Evolutionary conservation across 805 yeast genomes (phyloP), one percentile per base, ranked within the genome.

Genomic region (Komagataella phaffii): DNA sequence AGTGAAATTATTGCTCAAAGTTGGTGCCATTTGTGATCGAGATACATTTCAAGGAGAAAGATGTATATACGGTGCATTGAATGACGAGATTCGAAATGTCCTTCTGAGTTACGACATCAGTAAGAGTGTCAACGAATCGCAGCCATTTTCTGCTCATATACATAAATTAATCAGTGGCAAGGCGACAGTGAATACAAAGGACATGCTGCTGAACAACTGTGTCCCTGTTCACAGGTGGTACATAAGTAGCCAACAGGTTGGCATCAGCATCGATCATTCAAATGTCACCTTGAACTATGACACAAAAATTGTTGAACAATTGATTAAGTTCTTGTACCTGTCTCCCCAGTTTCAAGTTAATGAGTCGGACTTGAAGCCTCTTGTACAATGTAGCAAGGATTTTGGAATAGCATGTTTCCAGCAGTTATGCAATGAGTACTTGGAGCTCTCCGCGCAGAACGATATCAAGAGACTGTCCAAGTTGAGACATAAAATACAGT

Each of bases 41-140:
- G 91, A 85, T 60, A 81, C 89, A n/a, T 80, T 80, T 59, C 86
- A 85, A 62, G 93, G 95, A 2, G 87, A 83, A 19, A 50, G 85
- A 47, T 85, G 91, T 56, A 72, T 85, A 2, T 85, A 86, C 59
- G 93, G 90, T 2, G 93, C 95, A 0, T 64, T 86, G 52, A 86
- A 75, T 17, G 88, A 84, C 59, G 62, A 69, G 3, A 86, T 86
- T 24, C 64, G 89, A 48, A 73, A 75, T 45, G 61, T 83, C 18
- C 64, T 86, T 50, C 59, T 81, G 17, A 70, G 77, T 45, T 81
- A 72, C 60, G 89, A 84, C 60, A 75, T 85, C 47, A 76, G 86
- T 5, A 85, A 82, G 58, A 78, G 81, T 0, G 82, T 81, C 14
- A 89, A 85, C 61, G 64, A 72, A 12, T 70, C 73, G 12, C 85